Conservation (phyloP, 108 stramenopile species). For the Stephanodiscus triporus region DNA sequence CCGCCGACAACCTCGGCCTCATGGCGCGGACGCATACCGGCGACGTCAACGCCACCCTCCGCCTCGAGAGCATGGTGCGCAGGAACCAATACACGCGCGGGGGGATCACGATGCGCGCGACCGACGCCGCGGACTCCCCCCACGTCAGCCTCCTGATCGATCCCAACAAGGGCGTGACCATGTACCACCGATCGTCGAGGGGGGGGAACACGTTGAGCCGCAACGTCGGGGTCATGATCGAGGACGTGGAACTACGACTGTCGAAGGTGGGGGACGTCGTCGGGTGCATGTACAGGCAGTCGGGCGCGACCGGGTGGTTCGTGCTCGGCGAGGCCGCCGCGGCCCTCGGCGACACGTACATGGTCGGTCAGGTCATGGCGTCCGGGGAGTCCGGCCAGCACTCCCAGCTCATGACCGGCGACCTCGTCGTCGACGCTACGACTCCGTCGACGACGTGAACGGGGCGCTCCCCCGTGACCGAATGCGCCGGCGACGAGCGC, state of each 20-base stretch:
- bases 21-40: slow-evolving; percentile 22
- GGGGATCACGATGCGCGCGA: slow-evolving; percentile 32
- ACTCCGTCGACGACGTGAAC: no score
- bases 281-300: slow-evolving; percentile 22
- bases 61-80: slow-evolving; percentile 12
- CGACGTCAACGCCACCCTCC: slow-evolving; percentile 14
- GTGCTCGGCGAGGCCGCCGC: slow-evolving; percentile 11
- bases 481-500: no score
- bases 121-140: slow-evolving; percentile 7
- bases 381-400: slow-evolving; percentile 19
- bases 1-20: slow-evolving; percentile 28
- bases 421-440: background rate
- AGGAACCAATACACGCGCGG: slow-evolving; percentile 22
- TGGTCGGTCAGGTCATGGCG: slow-evolving; percentile 31
- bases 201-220: slow-evolving; percentile 18
- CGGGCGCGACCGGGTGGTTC: slow-evolving; percentile 14
- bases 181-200: slow-evolving; percentile 9
- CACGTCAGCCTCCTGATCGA: slow-evolving; percentile 23
- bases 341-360: slow-evolving; percentile 5
- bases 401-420: slow-evolving; percentile 11
- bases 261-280: slow-evolving; percentile 18
- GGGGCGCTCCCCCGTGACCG: no score
- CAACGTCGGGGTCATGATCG: slow-evolving; percentile 28
- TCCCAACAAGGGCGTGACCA: slow-evolving; percentile 20
- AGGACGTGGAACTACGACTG: slow-evolving; percentile 21